Conservation (phyloP, 768 basidiomycete genomes). For the Cyathus striatus region DNA sequence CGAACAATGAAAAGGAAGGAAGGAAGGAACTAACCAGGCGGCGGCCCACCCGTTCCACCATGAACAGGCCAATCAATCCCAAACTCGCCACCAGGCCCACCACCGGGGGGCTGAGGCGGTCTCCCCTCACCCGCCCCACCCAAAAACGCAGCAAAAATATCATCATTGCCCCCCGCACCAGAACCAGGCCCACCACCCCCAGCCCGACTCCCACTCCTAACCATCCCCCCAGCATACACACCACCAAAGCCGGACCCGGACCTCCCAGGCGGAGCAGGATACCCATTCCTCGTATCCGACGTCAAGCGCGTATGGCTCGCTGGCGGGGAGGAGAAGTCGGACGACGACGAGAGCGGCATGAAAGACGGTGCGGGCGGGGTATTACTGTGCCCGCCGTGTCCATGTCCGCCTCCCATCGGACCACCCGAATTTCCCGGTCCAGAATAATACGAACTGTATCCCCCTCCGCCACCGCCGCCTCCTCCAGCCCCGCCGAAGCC, state of each 20-base stretch:
- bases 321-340: slow-evolving; percentile 15
- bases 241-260: slow-evolving; percentile 4
- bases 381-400: slow-evolving; percentile 16
- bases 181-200: background rate
- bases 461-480: slow-evolving; percentile 7
- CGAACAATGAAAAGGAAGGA: slow-evolving; percentile 2
- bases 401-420: no score
- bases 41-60: slow-evolving; percentile 6
- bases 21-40: slow-evolving; percentile 1
- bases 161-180: slow-evolving; percentile 4
- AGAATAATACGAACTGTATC: background rate
- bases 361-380: slow-evolving; percentile 21
- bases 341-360: slow-evolving; percentile 18
- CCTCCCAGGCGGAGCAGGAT: no score
- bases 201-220: slow-evolving; percentile 2
- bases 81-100: slow-evolving; percentile 10
- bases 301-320: slow-evolving; percentile 6
- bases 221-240: slow-evolving; percentile 8
- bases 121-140: slow-evolving; percentile 22
- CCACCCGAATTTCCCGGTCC: background rate
- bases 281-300: no score
- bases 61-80: slow-evolving; percentile 33
- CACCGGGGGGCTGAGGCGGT: slow-evolving; percentile 6
- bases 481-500: slow-evolving; percentile 7
- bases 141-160: slow-evolving; percentile 18